phyloP scores from a whole-genome alignment of 768 basidiomycete species.

The Tubosaeta brunneosetosa region DNA sequence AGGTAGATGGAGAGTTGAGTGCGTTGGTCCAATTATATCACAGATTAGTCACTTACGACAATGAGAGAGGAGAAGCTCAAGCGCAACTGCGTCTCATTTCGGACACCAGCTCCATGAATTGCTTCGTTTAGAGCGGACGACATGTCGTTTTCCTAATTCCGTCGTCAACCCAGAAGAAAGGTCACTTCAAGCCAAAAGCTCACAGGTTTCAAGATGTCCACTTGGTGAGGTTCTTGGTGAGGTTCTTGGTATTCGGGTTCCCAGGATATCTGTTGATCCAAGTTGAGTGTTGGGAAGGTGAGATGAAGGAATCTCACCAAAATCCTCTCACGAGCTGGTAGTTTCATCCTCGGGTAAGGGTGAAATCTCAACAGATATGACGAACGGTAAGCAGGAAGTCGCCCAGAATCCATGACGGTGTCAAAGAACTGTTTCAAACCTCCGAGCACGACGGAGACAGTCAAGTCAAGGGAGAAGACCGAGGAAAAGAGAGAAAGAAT shows the following conservation, averaged over 20 bases:
- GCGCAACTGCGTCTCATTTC: neutral
- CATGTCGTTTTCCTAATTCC: conserved; percentile 9
- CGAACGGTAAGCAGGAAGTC: conserved; percentile 24
- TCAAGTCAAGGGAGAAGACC: conserved; percentile 1
- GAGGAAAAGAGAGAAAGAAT: neutral
- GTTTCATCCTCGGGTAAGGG: neutral
- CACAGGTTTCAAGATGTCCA: neutral
- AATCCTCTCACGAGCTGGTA: conserved; percentile 23
- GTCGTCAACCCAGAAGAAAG: neutral
- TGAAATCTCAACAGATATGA: conserved; percentile 23
- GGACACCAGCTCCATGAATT: conserved; percentile 1
- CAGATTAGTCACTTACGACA: conserved; percentile 13
- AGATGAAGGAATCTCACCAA: conserved; percentile 11
- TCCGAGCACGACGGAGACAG: neutral
- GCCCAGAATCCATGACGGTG: conserved; percentile 11
- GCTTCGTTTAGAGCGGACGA: conserved; percentile 3
- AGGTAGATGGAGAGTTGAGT: conserved; percentile 2
- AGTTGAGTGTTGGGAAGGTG: conserved; percentile 5
- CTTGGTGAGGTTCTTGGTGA: neutral
- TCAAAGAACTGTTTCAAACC: neutral
- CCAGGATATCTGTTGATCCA: neutral
- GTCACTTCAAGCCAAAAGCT: neutral
- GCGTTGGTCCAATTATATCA: neutral
- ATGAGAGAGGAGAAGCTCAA: conserved; percentile 18
- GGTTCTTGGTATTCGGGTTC: neutral